Conservation (phyloP, 2,329 filamentous ascomycete species). For the Fusarium paranaense region DNA sequence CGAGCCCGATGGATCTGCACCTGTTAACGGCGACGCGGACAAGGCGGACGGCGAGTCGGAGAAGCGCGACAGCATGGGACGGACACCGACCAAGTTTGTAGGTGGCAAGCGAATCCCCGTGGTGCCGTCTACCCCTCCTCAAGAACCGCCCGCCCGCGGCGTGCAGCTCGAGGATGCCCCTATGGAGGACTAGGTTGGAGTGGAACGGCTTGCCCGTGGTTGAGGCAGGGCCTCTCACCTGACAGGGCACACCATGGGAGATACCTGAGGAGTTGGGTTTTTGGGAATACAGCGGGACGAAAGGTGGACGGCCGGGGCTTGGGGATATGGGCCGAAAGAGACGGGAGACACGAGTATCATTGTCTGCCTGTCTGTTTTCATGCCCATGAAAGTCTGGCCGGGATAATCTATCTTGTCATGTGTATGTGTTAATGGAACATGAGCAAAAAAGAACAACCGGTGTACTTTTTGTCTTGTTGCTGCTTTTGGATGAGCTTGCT, state of each 20-base stretch:
- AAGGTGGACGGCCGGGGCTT: conserved; percentile 15
- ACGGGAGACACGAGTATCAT: background rate
- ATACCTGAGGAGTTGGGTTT: conserved; percentile 30
- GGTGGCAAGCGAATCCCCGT: conserved; percentile 59
- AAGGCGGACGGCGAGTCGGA: conserved; percentile 52
- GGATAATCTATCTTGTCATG: conserved; percentile 36
- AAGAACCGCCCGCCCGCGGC: conserved; percentile 52
- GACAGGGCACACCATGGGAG: conserved; percentile 11
- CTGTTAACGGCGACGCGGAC: conserved; percentile 54
- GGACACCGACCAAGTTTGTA: conserved; percentile 58
- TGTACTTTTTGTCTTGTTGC: conserved; percentile 35
- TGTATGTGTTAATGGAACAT: conserved; percentile 48
- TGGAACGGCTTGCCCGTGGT: conserved; percentile 18
- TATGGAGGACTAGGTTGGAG: conserved; percentile 59
- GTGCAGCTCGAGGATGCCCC: conserved; percentile 65
- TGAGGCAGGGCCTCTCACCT: conserved; percentile 21
- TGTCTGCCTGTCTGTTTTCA: background rate
- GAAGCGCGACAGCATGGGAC: conserved; percentile 74
- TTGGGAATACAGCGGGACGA: conserved; percentile 22
- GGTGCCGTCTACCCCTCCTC: conserved; percentile 44
- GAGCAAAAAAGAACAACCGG: conserved; percentile 43
- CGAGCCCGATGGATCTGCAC: conserved; percentile 62
- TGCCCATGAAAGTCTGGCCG: conserved; percentile 6
- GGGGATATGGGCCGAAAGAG: conserved; percentile 5
- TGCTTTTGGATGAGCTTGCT: conserved; percentile 20